Base-by-base conservation (phyloP, 2,329 filamentous ascomycete species). In the Fusarium kyushuense region DNA sequence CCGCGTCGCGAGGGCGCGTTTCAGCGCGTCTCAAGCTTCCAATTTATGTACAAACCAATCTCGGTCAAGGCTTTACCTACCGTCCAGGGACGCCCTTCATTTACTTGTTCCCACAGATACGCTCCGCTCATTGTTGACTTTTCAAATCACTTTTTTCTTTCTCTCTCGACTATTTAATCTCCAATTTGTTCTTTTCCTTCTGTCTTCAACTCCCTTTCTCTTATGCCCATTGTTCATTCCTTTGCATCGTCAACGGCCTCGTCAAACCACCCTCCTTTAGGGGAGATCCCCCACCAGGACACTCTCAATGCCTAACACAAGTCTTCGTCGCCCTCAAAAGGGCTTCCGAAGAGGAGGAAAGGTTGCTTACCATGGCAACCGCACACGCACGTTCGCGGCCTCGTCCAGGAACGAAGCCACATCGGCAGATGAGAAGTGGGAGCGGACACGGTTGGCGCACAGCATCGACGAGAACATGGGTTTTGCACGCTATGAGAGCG, bases 391-490 rank as follows among this genome's bases (percentile, higher is more conserved):
- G 6, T 92, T 98, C 70, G 89, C 95, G 58, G 89, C 92, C 33
- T 90, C 91, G 10, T 88, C 91, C 42, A 88, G 91, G 57, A 89
- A 89, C 55, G 96, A 99, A 83, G 90, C 88, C 53, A 98, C 94
- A 1, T 96, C 94, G 10, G 89, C 93, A 74, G 93, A 97, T 84
- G 96, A 99, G 80, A 96, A 93, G 79, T 89, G 93, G 81, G 94
- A 99, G 81, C 90, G 93, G 36, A 91, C 90, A 46, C 89, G 89
- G 57, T 87, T 97, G 52, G 93, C 93, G 32, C 89, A 97, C 80
- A 88, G 86, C 74, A 97, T 99, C 77, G 96, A 99, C 82, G 96
- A 98, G 82, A 86, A 87, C 65, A 96, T 98, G 89, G 96, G 96
- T 54, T 99, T 99, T 78, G 86, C 90, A 33, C 91, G 95, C 51